Evolutionary conservation across 805 yeast genomes (phyloP), one percentile per base, ranked within the genome.

Genomic region (Candida boidinii): DNA sequence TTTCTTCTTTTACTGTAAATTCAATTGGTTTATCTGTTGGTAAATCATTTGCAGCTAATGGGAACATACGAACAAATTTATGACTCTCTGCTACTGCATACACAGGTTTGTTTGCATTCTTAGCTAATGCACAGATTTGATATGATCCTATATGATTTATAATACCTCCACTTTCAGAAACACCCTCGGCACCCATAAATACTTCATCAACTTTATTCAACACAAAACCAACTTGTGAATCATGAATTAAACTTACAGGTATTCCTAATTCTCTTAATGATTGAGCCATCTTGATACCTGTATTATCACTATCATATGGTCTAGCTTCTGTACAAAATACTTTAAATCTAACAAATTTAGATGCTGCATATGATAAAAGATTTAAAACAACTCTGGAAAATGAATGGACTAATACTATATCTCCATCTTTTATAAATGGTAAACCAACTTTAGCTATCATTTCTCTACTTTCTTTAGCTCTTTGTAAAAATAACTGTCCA

Each of bases 131-230:
- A 25, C 96, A 96, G 30, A 90, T 80, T 50, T 92, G 96, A 57
- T 85, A 92, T 2, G 95, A 79, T 5, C 99, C 99, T 40, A 92
- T 79, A 45, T 83, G 88, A 58, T 92, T 92, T 45, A 92, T 90
- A 30, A 94, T 86, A 22, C 99, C 99, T 36, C 99, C 99, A 54
- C 94, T 81, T 62, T 92, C 99, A 3, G 95, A 95, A 4, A 92
- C 99, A 45, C 99, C 99, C 59, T 92, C 98, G 1, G 98, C 98
- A 35, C 99, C 99, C 43, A 92, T 92, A 43, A 92, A 72, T 4
- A 92, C 83, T 57, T 92, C 90, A 60, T 90, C 94, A 11, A 88
- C 87, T 54, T 83, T 82, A 54, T 86, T 88, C 38, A 92, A 78
- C 24, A 87, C 85, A 45, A 78, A 86, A 0, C 97, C 97, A 11